Evolutionary conservation across 2,329 filamentous ascomycete species (phyloP).

Genomic region (Elsinoe necatrix): DNA sequence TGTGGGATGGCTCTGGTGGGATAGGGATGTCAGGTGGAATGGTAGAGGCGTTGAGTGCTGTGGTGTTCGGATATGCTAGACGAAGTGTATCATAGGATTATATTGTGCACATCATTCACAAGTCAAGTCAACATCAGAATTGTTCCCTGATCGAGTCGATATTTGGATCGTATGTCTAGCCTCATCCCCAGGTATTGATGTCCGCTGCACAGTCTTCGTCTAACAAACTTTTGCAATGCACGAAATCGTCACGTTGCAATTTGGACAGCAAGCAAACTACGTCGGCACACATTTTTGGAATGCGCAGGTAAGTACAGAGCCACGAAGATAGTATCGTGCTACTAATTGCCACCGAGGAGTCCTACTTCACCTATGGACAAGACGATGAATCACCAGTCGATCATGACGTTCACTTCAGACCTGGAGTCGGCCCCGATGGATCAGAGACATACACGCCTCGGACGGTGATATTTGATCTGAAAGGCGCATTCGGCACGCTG

Average conservation of each 20-base stretch:
- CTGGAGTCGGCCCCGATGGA: constrained; percentile 73
- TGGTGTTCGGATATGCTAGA: constrained; percentile 58
- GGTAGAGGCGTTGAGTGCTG: constrained; percentile 66
- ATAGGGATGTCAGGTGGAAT: constrained; percentile 53
- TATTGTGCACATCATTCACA: background rate
- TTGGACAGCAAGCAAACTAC: constrained; percentile 89
- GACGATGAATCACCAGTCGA: constrained; percentile 60
- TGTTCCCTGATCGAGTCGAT: too few species aligned
- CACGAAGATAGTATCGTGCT: background rate
- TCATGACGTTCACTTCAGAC: constrained; percentile 81
- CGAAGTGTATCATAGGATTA: background rate
- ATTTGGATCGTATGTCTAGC: too few species aligned
- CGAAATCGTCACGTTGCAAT: constrained; percentile 88
- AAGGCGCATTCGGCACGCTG: constrained; percentile 83
- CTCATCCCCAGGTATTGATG: too few species aligned
- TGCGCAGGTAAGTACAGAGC: constrained; percentile 53
- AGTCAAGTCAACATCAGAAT: too few species aligned
- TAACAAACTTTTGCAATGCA: constrained; percentile 53
- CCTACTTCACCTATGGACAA: constrained; percentile 84
- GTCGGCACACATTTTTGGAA: constrained; percentile 98
- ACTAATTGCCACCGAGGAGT: constrained; percentile 54
- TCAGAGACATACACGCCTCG: constrained; percentile 87
- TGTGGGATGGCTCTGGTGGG: constrained; percentile 58
- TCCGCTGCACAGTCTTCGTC: background rate
- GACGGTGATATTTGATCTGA: constrained; percentile 88